Percentiles rank a stretch among this genome's conserved stretches.
These are phyloP conservation scores for Fonsecaea pedrosoi DNA, from an alignment of 2,329 filamentous ascomycete species.

Conservation along the genomic window DNA sequence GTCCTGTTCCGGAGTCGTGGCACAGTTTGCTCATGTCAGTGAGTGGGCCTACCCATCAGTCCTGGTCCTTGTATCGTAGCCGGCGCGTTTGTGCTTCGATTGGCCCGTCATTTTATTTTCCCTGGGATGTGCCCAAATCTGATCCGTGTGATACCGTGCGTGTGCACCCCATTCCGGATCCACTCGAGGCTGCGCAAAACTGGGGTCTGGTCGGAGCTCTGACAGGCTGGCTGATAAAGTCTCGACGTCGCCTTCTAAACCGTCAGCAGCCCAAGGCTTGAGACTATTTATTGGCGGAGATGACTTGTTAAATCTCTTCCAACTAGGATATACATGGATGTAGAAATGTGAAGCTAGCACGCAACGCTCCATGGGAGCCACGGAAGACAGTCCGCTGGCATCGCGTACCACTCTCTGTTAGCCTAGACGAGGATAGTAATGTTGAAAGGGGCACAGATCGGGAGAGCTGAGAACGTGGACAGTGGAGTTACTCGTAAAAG, in stretches of 20 bases:
- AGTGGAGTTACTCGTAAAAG: background rate
- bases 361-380: background rate
- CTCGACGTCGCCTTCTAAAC: constrained; percentile 2
- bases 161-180: constrained; percentile 6
- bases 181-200: constrained; percentile 20
- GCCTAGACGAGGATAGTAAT: background rate
- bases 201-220: constrained; percentile 9
- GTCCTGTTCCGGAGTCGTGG: background rate
- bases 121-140: constrained; percentile 15
- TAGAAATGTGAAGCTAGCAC: background rate
- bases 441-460: background rate
- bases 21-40: background rate
- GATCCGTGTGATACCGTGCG: constrained; percentile 24
- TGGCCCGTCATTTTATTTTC: background rate
- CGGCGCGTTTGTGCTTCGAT: background rate
- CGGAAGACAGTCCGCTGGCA: background rate
- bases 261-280: constrained; percentile 2
- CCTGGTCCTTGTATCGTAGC: background rate
- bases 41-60: background rate
- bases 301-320: background rate
- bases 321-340: constrained; percentile 3
- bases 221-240: background rate
- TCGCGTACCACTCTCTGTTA: background rate
- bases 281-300: background rate
- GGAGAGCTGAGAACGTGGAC: constrained; percentile 10